phyloP scores from a whole-genome alignment of 371 early-diverging fungal species.

The Apophysomyces variabilis region DNA sequence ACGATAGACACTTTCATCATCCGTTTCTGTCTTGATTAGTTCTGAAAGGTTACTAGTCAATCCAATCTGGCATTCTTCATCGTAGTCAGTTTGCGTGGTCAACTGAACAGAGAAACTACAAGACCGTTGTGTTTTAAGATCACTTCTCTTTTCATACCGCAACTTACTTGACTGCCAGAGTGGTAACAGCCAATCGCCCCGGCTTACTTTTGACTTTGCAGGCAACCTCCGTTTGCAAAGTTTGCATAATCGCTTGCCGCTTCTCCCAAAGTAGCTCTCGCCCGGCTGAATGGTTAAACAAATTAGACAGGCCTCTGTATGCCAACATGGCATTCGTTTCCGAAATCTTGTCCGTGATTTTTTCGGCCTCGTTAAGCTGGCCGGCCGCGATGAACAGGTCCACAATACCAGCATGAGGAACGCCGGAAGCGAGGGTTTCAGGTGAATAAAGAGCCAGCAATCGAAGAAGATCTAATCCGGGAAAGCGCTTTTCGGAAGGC shows the following conservation, averaged over 20 bases:
- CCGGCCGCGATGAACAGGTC: conserved; percentile 41
- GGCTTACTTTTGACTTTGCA: conserved; percentile 33
- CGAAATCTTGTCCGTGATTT: conserved; percentile 30
- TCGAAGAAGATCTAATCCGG: conserved; percentile 86
- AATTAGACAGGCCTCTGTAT: conserved; percentile 65
- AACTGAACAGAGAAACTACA: conserved; percentile 34
- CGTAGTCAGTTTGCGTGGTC: conserved; percentile 29
- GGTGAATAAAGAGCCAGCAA: conserved; percentile 64
- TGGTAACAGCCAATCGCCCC: conserved; percentile 41
- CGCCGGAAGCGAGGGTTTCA: conserved; percentile 20
- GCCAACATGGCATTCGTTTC: conserved; percentile 77
- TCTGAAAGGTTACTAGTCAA: conserved; percentile 47
- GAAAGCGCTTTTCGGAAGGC: conserved; percentile 76
- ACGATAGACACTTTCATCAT: conserved; percentile 62
- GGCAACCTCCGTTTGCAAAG: conserved; percentile 35
- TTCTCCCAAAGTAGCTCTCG: conserved; percentile 45
- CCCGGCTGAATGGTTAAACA: conserved; percentile 56
- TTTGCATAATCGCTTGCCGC: conserved; percentile 19
- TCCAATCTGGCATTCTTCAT: conserved; percentile 54
- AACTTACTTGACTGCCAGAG: conserved; percentile 49
- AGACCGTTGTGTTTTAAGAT: conserved; percentile 12
- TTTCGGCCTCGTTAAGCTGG: conserved; percentile 10
- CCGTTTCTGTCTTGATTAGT: conserved; percentile 50
- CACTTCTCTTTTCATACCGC: background rate
- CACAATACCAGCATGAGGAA: conserved; percentile 25